These are phyloP conservation scores for Ogataea henricii DNA, from an alignment of 805 yeast species.

Conservation along the genomic window DNA sequence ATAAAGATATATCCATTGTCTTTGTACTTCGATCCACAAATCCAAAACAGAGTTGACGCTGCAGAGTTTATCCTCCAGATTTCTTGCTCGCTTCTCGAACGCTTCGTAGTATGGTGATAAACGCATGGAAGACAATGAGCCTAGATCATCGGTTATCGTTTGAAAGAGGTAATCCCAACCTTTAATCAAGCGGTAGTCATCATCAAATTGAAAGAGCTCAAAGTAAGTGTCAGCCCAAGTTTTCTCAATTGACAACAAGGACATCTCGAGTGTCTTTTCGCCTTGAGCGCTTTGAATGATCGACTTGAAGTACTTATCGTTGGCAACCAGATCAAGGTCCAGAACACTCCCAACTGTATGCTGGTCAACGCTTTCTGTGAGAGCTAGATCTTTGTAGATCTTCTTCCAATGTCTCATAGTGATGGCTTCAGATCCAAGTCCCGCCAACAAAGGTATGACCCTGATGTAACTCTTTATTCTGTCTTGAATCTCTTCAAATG, in stretches of 20 bases:
- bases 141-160: conserved; percentile 59
- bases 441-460: conserved; percentile 41
- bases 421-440: conserved; percentile 57
- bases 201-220: conserved; percentile 53
- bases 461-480: conserved; percentile 43
- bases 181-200: conserved; percentile 55
- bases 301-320: conserved; percentile 48
- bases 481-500: conserved; percentile 60
- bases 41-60: conserved; percentile 54
- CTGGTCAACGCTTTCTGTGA: conserved; percentile 18
- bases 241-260: conserved; percentile 48
- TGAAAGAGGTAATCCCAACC: conserved; percentile 70
- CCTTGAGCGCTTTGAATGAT: conserved; percentile 67
- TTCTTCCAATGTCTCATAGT: conserved; percentile 68
- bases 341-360: conserved; percentile 63
- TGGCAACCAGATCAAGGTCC: conserved; percentile 49
- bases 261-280: conserved; percentile 65
- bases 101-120: conserved; percentile 60
- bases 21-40: conserved; percentile 80
- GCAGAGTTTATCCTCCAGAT: conserved; percentile 59
- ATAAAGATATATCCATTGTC: conserved; percentile 84
- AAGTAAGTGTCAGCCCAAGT: conserved; percentile 59
- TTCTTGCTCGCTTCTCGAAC: conserved; percentile 59
- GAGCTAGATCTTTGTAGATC: conserved; percentile 39
- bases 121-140: conserved; percentile 66